These are phyloP conservation scores for Sarocladium brachiariae DNA, from an alignment of 2,329 filamentous ascomycete genomes.

Conservation along the genomic window DNA sequence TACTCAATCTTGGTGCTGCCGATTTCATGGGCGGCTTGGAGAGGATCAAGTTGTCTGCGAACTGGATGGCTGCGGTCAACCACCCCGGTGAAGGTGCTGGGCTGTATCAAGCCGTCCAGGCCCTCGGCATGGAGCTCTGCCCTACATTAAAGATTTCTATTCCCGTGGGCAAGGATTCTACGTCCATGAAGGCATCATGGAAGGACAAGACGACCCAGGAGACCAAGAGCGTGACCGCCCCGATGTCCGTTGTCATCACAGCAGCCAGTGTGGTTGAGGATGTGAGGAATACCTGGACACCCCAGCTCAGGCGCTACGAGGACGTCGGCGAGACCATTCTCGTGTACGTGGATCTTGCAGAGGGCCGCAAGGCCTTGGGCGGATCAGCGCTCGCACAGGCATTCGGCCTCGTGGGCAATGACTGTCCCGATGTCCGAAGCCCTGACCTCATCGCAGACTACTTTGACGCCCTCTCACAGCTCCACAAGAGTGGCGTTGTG, in stretches of 20 bases:
- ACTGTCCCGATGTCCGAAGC: slow-evolving; percentile 80
- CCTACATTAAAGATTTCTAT: slow-evolving; percentile 86
- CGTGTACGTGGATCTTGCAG: slow-evolving; percentile 84
- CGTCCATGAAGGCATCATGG: slow-evolving; percentile 99
- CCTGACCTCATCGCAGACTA: slow-evolving; percentile 77
- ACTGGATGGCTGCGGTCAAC: slow-evolving; percentile 98
- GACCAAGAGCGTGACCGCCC: slow-evolving; percentile 81
- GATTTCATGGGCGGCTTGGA: slow-evolving; percentile 63
- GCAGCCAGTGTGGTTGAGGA: slow-evolving; percentile 82
- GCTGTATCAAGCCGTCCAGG: slow-evolving; percentile 87
- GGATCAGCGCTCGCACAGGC: slow-evolving; percentile 89
- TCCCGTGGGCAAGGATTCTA: slow-evolving; percentile 95
- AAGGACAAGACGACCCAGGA: slow-evolving; percentile 60
- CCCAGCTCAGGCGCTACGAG: slow-evolving; percentile 72
- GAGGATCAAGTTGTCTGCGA: slow-evolving; percentile 83
- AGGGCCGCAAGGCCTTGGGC: slow-evolving; percentile 73
- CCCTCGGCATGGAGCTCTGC: slow-evolving; percentile 88
- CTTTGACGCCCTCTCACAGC: slow-evolving; percentile 73
- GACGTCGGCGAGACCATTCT: slow-evolving; percentile 85
- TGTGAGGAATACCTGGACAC: slow-evolving; percentile 86
- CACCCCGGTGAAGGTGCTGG: slow-evolving; percentile 89
- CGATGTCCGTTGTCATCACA: slow-evolving; percentile 84
- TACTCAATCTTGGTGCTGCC: slow-evolving; percentile 86
- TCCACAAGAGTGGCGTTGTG: slow-evolving; percentile 57
- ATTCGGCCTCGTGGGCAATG: slow-evolving; percentile 76